phyloP scores from a whole-genome alignment of 805 yeast genomes.

The Limtongozyma cylindracea region DNA sequence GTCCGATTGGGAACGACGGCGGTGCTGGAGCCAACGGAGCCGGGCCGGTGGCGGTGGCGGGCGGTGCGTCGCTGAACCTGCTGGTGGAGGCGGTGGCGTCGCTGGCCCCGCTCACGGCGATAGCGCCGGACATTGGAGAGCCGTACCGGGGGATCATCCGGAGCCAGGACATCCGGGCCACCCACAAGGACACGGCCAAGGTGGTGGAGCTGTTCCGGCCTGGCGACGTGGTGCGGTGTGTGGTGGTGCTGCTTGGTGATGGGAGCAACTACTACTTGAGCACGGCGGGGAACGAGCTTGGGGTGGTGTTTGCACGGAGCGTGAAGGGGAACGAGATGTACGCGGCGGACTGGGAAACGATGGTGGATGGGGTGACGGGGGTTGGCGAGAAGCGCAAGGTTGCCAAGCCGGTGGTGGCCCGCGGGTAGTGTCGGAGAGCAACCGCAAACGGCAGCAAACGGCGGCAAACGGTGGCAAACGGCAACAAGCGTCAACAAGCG shows the following conservation, averaged over 20 bases:
- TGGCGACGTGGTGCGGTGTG: slow-evolving; percentile 78
- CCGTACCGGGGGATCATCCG: slow-evolving; percentile 72
- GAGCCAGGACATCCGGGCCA: slow-evolving; percentile 70
- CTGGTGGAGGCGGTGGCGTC: slow-evolving; percentile 12
- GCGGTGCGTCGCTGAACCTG: slow-evolving; percentile 21
- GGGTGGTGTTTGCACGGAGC: slow-evolving; percentile 74
- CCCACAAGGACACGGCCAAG: slow-evolving; percentile 74
- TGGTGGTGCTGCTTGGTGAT: slow-evolving; percentile 74
- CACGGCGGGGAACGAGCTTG: slow-evolving; percentile 78
- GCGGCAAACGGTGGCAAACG: too few relatives aligned
- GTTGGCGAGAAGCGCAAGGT: slow-evolving; percentile 61
- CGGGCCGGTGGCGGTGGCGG: slow-evolving; percentile 17
- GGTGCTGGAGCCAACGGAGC: slow-evolving; percentile 38
- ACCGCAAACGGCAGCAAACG: too few relatives aligned
- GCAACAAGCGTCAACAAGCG: too few relatives aligned
- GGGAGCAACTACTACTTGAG: slow-evolving; percentile 76
- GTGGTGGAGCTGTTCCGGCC: slow-evolving; percentile 64
- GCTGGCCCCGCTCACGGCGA: slow-evolving; percentile 10
- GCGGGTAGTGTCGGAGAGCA: too few relatives aligned
- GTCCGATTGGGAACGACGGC: slow-evolving; percentile 30
- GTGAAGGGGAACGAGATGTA: slow-evolving; percentile 55
- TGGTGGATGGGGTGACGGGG: slow-evolving; percentile 63
- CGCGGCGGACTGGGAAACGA: slow-evolving; percentile 89
- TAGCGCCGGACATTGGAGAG: slow-evolving; percentile 55
- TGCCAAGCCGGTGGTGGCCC: slow-evolving; percentile 59